Percentiles rank a stretch among this genome's conserved stretches.
These are phyloP conservation scores for Schizophyllum commune DNA, from an alignment of 1,284 basidiomycete genomes.

Conservation along the genomic window DNA sequence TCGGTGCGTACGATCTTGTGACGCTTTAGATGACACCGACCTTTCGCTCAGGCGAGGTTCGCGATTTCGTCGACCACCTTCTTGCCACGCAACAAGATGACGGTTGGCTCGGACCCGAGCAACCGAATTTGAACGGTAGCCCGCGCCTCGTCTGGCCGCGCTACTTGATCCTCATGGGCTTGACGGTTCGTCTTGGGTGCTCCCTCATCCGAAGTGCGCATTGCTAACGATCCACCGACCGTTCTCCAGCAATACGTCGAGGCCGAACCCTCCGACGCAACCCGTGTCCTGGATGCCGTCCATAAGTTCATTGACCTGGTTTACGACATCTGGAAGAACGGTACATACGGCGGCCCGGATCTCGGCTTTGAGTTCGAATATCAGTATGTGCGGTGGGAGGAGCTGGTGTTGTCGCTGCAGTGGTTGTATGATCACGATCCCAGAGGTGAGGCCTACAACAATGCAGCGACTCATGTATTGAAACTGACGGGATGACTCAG, in stretches of 20 bases:
- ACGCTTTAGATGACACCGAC: not conserved
- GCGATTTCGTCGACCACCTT: constrained; percentile 28
- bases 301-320: constrained; percentile 26
- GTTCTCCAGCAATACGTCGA: constrained; percentile 31
- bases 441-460: not conserved
- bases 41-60: not conserved
- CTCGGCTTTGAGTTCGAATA: constrained; percentile 33
- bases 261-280: constrained; percentile 26
- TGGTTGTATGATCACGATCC: constrained; percentile 33
- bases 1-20: constrained; percentile 9
- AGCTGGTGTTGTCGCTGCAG: constrained; percentile 27
- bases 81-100: constrained; percentile 26
- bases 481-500: constrained; percentile 13
- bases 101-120: constrained; percentile 33
- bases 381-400: constrained; percentile 33
- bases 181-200: constrained; percentile 7
- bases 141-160: constrained; percentile 32
- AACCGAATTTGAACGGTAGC: constrained; percentile 17
- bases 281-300: constrained; percentile 27
- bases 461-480: not conserved
- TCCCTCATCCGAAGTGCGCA: not conserved
- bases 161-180: constrained; percentile 28
- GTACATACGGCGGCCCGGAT: constrained; percentile 24
- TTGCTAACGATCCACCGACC: not conserved
- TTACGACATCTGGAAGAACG: constrained; percentile 25